Evolutionary conservation across 805 yeast species (phyloP).

Genomic region (Metschnikowia proteae): DNA sequence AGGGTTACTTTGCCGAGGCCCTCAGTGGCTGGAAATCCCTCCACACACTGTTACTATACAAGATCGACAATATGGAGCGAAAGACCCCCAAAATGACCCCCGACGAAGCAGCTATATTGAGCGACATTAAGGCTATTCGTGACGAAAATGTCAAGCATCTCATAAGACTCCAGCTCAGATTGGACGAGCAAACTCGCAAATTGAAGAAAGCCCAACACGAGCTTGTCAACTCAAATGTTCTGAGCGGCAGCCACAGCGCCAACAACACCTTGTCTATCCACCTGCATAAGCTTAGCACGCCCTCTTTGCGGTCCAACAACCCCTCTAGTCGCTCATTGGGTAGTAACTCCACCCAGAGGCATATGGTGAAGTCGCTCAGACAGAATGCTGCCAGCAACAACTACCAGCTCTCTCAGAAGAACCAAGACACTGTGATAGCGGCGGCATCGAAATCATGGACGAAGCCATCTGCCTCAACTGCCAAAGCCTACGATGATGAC

Average conservation of each 20-base stretch:
- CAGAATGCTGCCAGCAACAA: conserved; percentile 3
- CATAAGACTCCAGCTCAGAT: conserved; percentile 36
- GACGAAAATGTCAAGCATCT: conserved; percentile 44
- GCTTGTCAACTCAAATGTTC: neutral
- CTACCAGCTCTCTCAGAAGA: conserved; percentile 19
- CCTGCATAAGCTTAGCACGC: conserved; percentile 21
- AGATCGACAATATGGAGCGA: conserved; percentile 52
- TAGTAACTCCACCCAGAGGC: conserved; percentile 16
- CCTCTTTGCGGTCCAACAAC: conserved; percentile 22
- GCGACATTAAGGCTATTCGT: conserved; percentile 35
- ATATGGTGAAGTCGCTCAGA: conserved; percentile 24
- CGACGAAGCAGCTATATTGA: conserved; percentile 15
- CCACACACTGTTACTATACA: conserved; percentile 57
- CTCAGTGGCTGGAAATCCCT: conserved; percentile 70
- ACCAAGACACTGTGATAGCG: conserved; percentile 16
- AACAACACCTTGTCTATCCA: conserved; percentile 2
- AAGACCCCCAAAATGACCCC: conserved; percentile 23
- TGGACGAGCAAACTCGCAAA: conserved; percentile 30
- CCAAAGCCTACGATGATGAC: conserved; percentile 16
- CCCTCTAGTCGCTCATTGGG: conserved; percentile 14
- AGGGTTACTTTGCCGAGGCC: conserved; percentile 49
- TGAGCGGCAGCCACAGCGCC: conserved; percentile 3
- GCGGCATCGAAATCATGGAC: conserved; percentile 18
- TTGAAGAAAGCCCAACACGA: conserved; percentile 7
- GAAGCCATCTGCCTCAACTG: conserved; percentile 6